Base-by-base conservation (phyloP, 2,329 filamentous ascomycete genomes). In the Byssochlamys sp. region DNA sequence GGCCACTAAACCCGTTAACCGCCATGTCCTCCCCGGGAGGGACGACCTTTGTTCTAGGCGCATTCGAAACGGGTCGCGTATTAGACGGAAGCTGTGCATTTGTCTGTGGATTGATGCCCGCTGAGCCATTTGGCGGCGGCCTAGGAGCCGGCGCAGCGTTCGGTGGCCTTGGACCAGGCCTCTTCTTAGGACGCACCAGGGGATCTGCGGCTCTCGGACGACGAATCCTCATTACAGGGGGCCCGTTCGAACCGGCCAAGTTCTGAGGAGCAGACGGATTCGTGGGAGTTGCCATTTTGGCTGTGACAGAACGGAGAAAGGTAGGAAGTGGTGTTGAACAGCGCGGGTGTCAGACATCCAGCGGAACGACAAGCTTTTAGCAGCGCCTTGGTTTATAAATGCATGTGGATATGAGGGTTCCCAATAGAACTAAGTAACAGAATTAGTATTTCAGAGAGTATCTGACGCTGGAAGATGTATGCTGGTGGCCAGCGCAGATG, bases 161-260 rank as follows among this genome's bases (percentile, higher is more conserved):
- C 29, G 62, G 58, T 31, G 67, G 66, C 55, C 63, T 71, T 33
- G 66, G 57, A 12, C 57, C 58, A 50, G 68, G 69, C 61, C 65
- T 70, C 58, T 79, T 82, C 67, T 86, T 84, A 51, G 83, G 80
- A 55, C 84, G 78, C 55, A 87, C 83, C 24, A 89, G 75, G 29
- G 87, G 87, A 65, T 89, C 84, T 57, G 78, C 76, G 52, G 73
- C 75, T 58, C 78, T 79, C 10, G 77, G 77, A 58, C 79, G 80
- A 57, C 80, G 76, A 39, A 76, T 72, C 57, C 72, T 74, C 63
- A 75, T 68, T 10, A 68, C 70, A 53, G 73, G 74, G 58, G 68
- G 74, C 60, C 75, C 78, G 57, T 77, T 76, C 25, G 73, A 67
- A n/a, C 77, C 76, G 4, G 76, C 78, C 53, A 77, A 77, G 49